Percentiles rank a stretch among this genome's conserved stretches.
phyloP scores from a whole-genome alignment of 108 stramenopile genomes.

The Cyclostephanos invisitatus region DNA sequence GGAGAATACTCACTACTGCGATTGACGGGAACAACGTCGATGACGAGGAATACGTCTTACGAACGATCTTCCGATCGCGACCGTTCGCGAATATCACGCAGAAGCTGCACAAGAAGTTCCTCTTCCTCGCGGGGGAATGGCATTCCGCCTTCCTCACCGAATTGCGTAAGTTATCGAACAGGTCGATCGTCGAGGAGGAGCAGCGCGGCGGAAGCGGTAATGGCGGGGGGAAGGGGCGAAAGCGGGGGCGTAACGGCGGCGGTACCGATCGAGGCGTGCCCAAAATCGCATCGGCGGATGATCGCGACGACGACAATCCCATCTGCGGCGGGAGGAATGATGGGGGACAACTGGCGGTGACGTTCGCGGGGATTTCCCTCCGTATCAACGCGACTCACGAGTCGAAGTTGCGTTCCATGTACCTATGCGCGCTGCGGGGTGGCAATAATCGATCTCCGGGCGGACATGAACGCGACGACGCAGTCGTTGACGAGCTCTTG shows the following conservation, averaged over 20 bases:
- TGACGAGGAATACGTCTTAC: conserved; percentile 31
- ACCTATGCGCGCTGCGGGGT: conserved; percentile 29
- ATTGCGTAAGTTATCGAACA: conserved; percentile 37
- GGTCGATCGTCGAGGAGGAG: conserved; percentile 22
- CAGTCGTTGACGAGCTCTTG: not conserved
- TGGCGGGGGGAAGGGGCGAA: conserved; percentile 20
- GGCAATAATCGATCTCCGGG: not conserved
- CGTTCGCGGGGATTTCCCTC: conserved; percentile 63
- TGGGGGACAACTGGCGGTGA: conserved; percentile 32
- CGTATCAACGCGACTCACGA: conserved; percentile 62
- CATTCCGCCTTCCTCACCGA: conserved; percentile 36
- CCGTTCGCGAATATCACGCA: conserved; percentile 31
- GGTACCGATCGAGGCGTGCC: conserved; percentile 24
- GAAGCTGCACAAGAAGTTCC: conserved; percentile 38
- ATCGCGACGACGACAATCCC: conserved; percentile 12
- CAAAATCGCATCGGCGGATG: conserved; percentile 45
- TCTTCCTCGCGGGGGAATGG: conserved; percentile 27
- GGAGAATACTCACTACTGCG: no score
- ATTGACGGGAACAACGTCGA: conserved; percentile 3
- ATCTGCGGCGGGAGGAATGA: not conserved
- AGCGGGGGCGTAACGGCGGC: conserved; percentile 14
- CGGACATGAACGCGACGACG: conserved; percentile 16
- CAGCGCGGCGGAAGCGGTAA: not conserved
- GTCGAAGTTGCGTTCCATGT: conserved; percentile 63
- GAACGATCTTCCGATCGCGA: conserved; percentile 34